Percentiles rank a stretch among this genome's conserved stretches.
Conservation (phyloP, 2,329 filamentous ascomycete species). For the Paecilomyces sp. region DNA sequence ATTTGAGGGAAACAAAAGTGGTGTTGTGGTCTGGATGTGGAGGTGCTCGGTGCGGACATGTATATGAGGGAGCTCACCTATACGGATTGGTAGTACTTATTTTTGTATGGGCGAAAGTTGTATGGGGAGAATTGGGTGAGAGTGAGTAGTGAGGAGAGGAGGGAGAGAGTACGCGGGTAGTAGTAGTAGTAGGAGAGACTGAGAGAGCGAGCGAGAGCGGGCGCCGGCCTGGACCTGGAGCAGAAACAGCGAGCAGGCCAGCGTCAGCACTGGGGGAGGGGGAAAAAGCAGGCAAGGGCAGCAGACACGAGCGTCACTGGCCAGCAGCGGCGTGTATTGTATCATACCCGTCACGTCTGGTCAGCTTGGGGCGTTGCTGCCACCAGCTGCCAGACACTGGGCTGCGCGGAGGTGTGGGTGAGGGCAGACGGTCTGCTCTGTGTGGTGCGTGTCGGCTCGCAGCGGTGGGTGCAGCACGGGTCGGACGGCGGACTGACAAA, state of each 20-base stretch:
- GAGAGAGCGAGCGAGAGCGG: slow-evolving; percentile 5
- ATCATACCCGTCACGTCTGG: background rate
- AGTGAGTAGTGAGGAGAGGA: slow-evolving; percentile 25
- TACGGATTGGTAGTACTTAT: slow-evolving; percentile 29
- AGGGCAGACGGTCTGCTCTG: background rate
- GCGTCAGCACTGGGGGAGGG: slow-evolving; percentile 11
- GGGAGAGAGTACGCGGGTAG: slow-evolving; percentile 24
- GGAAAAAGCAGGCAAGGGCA: slow-evolving; percentile 10
- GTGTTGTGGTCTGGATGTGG: slow-evolving; percentile 20
- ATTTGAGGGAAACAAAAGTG: slow-evolving; percentile 9
- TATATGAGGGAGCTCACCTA: slow-evolving; percentile 28
- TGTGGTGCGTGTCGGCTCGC: background rate
- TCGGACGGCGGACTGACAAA: background rate
- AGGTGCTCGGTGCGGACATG: slow-evolving; percentile 11
- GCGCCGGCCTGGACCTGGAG: background rate
- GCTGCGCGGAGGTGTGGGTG: background rate
- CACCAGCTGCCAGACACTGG: background rate
- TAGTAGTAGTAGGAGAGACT: slow-evolving; percentile 12
- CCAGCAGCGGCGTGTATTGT: background rate
- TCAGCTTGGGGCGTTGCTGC: background rate
- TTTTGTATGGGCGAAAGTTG: slow-evolving; percentile 27
- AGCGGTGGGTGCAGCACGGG: background rate
- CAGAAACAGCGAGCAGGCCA: slow-evolving; percentile 1
- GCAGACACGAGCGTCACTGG: slow-evolving; percentile 15
- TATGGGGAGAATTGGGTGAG: slow-evolving; percentile 25